Evolutionary conservation across 164 flowering plant species (phyloP).

Genomic region (Chimonanthus praecox): DNA sequence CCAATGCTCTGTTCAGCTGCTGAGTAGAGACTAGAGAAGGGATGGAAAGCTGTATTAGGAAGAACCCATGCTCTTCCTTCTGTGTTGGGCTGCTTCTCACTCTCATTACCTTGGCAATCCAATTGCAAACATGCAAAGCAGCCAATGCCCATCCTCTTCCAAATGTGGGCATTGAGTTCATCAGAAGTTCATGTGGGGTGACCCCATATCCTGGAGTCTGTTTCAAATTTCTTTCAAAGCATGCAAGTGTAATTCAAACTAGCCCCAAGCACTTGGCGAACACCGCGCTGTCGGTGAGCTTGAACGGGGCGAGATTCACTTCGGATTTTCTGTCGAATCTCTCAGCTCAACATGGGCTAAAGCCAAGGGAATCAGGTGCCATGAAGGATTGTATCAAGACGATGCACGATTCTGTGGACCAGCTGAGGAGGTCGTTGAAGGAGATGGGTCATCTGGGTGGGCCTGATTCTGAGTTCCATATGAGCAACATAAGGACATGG

Average conservation of each 20-base stretch:
- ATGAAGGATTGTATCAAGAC: constrained; percentile 27
- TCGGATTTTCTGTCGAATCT: constrained; percentile 9
- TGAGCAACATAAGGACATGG: constrained; percentile 37
- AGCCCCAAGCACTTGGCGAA: constrained; percentile 41
- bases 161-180: constrained; percentile 36
- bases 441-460: constrained; percentile 21
- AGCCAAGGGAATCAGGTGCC: constrained; percentile 15
- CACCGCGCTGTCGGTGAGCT: constrained; percentile 23
- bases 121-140: neutral
- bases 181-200: constrained; percentile 38
- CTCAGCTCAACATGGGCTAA: constrained; percentile 11
- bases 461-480: constrained; percentile 13
- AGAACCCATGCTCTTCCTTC: neutral
- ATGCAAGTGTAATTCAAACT: constrained; percentile 40
- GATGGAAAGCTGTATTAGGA: constrained; percentile 9
- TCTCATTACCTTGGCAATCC: neutral
- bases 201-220: constrained; percentile 62
- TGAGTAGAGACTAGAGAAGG: neutral
- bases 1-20: neutral
- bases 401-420: constrained; percentile 23
- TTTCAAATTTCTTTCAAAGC: constrained; percentile 36
- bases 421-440: constrained; percentile 14
- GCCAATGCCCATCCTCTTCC: neutral
- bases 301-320: constrained; percentile 14
- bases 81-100: neutral